These are phyloP conservation scores for Thelonectria blattea DNA, from an alignment of 2,329 filamentous ascomycete genomes.

Conservation along the genomic window DNA sequence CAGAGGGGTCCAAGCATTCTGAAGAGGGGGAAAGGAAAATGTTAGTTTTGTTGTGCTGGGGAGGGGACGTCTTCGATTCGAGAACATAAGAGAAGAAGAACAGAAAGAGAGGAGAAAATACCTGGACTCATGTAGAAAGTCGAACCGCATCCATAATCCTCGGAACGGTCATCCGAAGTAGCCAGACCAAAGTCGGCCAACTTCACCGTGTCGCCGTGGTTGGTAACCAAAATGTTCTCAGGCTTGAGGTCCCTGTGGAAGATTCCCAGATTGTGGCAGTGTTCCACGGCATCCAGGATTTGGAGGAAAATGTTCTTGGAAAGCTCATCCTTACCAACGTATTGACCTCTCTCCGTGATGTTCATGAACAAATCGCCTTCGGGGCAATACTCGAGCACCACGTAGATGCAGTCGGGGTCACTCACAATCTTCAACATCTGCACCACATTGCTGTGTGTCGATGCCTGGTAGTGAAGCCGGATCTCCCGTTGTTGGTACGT, in stretches of 20 bases:
- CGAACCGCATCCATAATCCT: conserved; percentile 96
- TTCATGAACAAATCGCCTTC: conserved; percentile 97
- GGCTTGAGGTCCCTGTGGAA: conserved; percentile 98
- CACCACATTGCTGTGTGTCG: conserved; percentile 89
- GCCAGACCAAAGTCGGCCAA: conserved; percentile 97
- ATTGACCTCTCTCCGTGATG: conserved; percentile 94
- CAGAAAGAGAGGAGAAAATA: conserved; percentile 54
- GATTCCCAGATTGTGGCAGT: conserved; percentile 91
- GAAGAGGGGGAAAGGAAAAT: conserved; percentile 35
- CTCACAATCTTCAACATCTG: conserved; percentile 94
- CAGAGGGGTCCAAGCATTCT: conserved; percentile 88
- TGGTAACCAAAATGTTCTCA: conserved; percentile 94
- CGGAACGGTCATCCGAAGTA: conserved; percentile 80
- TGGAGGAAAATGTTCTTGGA: conserved; percentile 90
- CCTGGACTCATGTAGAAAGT: conserved; percentile 99
- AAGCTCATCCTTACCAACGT: conserved; percentile 88
- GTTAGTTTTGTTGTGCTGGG: conserved; percentile 34
- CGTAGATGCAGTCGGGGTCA: conserved; percentile 89
- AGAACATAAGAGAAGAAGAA: conserved; percentile 17
- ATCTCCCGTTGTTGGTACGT: conserved; percentile 95
- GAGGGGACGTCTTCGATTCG: conserved; percentile 5
- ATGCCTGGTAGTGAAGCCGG: conserved; percentile 86
- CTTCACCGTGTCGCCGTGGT: conserved; percentile 88
- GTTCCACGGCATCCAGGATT: conserved; percentile 93
- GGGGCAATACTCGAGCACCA: conserved; percentile 95